Percentiles rank a stretch among this genome's conserved stretches.
Conservation (phyloP, 257 asterid genomes). For the Haberlea rhodopensis region DNA sequence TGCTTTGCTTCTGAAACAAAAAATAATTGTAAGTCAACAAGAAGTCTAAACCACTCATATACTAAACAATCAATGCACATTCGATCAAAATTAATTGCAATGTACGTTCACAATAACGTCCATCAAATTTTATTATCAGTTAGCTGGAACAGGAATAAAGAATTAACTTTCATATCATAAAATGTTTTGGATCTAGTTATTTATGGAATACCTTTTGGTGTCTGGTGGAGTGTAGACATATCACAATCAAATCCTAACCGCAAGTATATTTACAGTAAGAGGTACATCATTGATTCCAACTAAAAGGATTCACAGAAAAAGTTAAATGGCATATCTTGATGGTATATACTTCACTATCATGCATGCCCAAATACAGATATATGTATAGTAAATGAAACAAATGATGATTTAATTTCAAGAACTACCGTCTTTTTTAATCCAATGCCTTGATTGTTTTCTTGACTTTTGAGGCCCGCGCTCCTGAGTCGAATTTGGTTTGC, state of each 20-base stretch:
- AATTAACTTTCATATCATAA: too few species aligned
- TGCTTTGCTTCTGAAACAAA: too few species aligned
- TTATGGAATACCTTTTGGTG: not conserved
- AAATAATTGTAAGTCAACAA: too few species aligned
- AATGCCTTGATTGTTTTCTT: constrained; percentile 57
- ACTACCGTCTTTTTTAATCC: constrained; percentile 55
- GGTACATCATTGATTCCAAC: not conserved
- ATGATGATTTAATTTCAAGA: constrained; percentile 14
- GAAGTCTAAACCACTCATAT: too few species aligned
- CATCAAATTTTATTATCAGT: not conserved
- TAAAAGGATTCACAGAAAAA: not conserved
- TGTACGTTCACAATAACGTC: not conserved
- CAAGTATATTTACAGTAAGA: too few species aligned
- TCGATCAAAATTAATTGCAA: too few species aligned
- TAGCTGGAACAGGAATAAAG: not conserved
- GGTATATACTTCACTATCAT: too few species aligned
- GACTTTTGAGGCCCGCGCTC: constrained; percentile 48
- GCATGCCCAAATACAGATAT: too few species aligned
- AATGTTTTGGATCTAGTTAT: not conserved
- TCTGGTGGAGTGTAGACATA: not conserved
- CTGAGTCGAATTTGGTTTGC: constrained; percentile 34
- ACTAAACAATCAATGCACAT: not conserved
- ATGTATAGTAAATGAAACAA: not conserved
- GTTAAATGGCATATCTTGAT: too few species aligned
- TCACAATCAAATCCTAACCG: not conserved